Conservation (phyloP, 2,329 filamentous ascomycete genomes). For the Ascochyta clinopodiicola region DNA sequence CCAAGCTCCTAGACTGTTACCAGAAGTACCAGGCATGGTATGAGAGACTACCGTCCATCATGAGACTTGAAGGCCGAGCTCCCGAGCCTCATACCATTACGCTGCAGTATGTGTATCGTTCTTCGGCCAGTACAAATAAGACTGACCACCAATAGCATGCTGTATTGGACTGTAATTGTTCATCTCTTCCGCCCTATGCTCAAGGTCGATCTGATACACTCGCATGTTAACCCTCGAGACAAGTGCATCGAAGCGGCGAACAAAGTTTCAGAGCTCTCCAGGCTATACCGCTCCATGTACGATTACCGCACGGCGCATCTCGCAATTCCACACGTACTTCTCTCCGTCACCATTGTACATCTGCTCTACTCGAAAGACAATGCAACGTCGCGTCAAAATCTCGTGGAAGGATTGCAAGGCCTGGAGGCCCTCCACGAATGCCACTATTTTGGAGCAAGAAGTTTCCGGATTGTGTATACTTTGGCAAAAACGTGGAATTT, state of each 20-base stretch:
- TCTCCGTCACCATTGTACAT: conserved; percentile 54
- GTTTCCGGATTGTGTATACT: conserved; percentile 52
- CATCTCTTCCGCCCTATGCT: conserved; percentile 78
- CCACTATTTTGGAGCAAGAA: conserved; percentile 52
- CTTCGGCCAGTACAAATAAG: background rate
- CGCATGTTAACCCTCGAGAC: conserved; percentile 67
- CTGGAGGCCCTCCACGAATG: conserved; percentile 53
- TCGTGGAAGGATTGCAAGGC: conserved; percentile 52
- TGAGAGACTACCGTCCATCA: conserved; percentile 67
- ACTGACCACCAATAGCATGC: conserved; percentile 57
- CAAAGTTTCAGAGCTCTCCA: conserved; percentile 52
- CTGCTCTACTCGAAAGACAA: conserved; percentile 53
- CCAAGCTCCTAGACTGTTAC: conserved; percentile 69
- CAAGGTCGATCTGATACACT: conserved; percentile 65
- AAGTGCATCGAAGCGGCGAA: conserved; percentile 64
- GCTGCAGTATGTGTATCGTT: conserved; percentile 67
- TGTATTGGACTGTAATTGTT: conserved; percentile 73
- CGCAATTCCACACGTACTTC: conserved; percentile 49
- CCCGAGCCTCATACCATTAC: conserved; percentile 77
- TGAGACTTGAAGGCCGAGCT: conserved; percentile 56
- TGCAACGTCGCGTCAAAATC: conserved; percentile 44
- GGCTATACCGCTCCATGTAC: conserved; percentile 54
- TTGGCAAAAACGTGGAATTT: conserved; percentile 54
- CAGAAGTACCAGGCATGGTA: conserved; percentile 76
- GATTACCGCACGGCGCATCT: conserved; percentile 51